Percentiles rank a stretch among this genome's conserved stretches.
Conservation (phyloP, 768 basidiomycete genomes). For the Tricholoma saponaceum region DNA sequence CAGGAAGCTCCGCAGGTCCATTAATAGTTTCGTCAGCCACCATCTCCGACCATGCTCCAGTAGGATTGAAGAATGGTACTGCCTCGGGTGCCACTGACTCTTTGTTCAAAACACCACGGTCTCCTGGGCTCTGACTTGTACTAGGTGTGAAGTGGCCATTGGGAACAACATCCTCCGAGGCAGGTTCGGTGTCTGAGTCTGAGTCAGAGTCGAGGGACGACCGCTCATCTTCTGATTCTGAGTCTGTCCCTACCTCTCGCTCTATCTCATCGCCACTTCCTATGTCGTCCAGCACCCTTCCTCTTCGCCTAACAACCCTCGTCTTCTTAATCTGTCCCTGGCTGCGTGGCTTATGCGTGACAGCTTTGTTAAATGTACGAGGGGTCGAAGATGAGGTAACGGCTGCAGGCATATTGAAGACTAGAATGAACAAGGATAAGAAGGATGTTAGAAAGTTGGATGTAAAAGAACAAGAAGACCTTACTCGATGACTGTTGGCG, state of each 20-base stretch:
- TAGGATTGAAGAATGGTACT: slow-evolving; percentile 50
- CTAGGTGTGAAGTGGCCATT: slow-evolving; percentile 59
- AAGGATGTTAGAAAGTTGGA: slow-evolving; percentile 7
- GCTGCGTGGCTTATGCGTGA: slow-evolving; percentile 29
- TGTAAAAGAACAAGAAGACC: slow-evolving; percentile 15
- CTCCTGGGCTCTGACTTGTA: slow-evolving; percentile 59
- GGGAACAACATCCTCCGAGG: slow-evolving; percentile 56
- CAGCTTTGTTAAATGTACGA: slow-evolving; percentile 25
- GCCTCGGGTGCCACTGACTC: slow-evolving; percentile 21
- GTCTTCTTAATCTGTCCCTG: slow-evolving; percentile 35
- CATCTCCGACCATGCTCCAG: slow-evolving; percentile 79
- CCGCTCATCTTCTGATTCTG: slow-evolving; percentile 60
- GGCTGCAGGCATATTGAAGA: slow-evolving; percentile 43
- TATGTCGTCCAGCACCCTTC: slow-evolving; percentile 51
- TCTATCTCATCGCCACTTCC: slow-evolving; percentile 79
- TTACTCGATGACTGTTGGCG: slow-evolving; percentile 32
- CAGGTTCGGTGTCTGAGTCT: slow-evolving; percentile 71
- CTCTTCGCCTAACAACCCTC: slow-evolving; percentile 54
- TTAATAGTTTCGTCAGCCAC: slow-evolving; percentile 69
- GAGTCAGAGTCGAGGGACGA: slow-evolving; percentile 58
- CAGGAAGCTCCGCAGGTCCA: slow-evolving; percentile 65
- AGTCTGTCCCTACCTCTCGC: slow-evolving; percentile 68
- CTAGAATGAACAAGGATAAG: slow-evolving; percentile 19
- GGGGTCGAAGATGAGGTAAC: slow-evolving; percentile 31
- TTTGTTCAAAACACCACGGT: slow-evolving; percentile 29